Conservation (phyloP, 2,329 filamentous ascomycete species). For the Alternaria gaisen region DNA sequence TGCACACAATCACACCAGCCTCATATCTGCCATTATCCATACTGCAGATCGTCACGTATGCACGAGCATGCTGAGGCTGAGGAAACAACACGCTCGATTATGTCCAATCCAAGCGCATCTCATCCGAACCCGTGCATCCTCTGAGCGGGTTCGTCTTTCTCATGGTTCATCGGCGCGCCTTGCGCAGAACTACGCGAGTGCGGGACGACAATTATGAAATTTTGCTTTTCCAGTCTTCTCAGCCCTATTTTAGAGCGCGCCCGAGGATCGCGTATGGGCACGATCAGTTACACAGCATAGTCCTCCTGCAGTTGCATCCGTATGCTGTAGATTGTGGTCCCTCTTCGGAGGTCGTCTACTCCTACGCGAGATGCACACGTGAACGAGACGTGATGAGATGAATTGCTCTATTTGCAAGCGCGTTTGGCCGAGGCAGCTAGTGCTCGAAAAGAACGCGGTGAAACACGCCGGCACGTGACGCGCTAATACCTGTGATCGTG, state of each 20-base stretch:
- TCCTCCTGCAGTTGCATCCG: neutral
- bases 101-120: neutral
- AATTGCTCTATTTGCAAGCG: neutral
- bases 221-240: slow-evolving; percentile 7
- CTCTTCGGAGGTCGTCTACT: neutral
- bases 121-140: neutral
- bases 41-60: slow-evolving; percentile 6
- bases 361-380: neutral
- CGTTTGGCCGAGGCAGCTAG: neutral
- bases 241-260: slow-evolving; percentile 1
- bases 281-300: neutral
- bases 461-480: slow-evolving; percentile 23
- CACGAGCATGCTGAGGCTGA: slow-evolving; percentile 8
- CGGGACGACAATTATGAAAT: slow-evolving; percentile 3
- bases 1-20: slow-evolving; percentile 17
- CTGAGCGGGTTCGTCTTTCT: neutral
- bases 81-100: neutral
- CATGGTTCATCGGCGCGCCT: neutral
- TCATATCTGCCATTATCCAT: slow-evolving; percentile 5
- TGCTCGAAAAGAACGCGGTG: neutral
- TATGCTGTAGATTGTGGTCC: neutral
- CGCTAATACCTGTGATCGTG: slow-evolving; percentile 10
- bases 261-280: neutral
- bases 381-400: neutral
- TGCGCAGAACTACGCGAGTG: neutral